A percentile compares a stretch with the other conserved stretches of the same genome.
These are phyloP conservation scores for Sphaceloma murrayae DNA, from an alignment of 2,329 filamentous ascomycete species.

Conservation along the genomic window DNA sequence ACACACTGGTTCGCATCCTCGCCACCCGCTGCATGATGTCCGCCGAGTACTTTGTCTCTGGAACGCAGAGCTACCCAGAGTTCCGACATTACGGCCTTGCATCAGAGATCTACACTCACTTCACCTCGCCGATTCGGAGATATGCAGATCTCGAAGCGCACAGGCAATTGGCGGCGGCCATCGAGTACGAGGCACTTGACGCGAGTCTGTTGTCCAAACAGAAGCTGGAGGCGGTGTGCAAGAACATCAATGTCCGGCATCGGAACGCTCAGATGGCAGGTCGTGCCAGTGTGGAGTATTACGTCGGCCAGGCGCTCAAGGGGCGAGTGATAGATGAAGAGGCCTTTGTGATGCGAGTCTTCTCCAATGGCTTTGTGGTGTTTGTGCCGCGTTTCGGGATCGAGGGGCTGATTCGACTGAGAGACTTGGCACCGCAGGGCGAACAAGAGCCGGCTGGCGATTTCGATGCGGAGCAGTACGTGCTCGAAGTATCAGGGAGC, in stretches of 20 bases:
- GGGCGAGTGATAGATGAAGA: conserved; percentile 68
- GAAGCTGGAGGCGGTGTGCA: conserved; percentile 86
- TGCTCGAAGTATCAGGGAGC: conserved; percentile 51
- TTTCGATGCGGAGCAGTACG: conserved; percentile 81
- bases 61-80: conserved; percentile 83
- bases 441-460: conserved; percentile 65
- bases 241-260: conserved; percentile 96
- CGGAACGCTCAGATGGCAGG: conserved; percentile 95
- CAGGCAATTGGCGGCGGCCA: conserved; percentile 87
- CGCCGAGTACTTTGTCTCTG: conserved; percentile 95
- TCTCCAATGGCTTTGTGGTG: conserved; percentile 94
- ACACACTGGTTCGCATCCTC: conserved; percentile 94
- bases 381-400: conserved; percentile 94
- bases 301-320: conserved; percentile 92
- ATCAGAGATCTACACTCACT: conserved; percentile 95
- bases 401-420: conserved; percentile 77
- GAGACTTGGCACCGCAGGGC: conserved; percentile 55
- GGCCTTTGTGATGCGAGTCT: conserved; percentile 93
- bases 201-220: conserved; percentile 69
- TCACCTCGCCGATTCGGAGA: conserved; percentile 91
- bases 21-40: conserved; percentile 99
- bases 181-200: conserved; percentile 83
- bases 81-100: conserved; percentile 97
- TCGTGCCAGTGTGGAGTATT: conserved; percentile 90
- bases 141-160: conserved; percentile 96